Evolutionary conservation across 768 basidiomycete species (phyloP), one percentile per base, ranked within the genome.

Genomic region (Mycena galopus): DNA sequence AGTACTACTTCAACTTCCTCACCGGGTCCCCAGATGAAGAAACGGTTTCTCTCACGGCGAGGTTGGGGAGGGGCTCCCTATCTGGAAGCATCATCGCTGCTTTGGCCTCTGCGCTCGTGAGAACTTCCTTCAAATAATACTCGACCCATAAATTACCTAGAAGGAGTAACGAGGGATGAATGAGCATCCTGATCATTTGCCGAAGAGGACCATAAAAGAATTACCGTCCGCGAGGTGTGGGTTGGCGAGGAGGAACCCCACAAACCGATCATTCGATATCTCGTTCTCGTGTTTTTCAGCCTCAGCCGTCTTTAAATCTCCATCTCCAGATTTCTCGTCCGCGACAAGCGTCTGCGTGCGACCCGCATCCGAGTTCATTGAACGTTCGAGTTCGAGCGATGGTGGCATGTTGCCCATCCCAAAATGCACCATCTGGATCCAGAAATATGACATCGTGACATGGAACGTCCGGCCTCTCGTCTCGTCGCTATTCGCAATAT

Each of bases 401-500:
- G 35, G n/a, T 23, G 79, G 77, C 67, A 81, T 83, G 71, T 82
- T 84, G 16, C 78, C 81, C 42, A 87, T 87, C 0, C 85, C 86
- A 56, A 86, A 84, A 61, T 86, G 86, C 21, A 86, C 85, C 30
- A 86, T 81, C 72, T 87, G 86, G 63, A 87, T 84, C 86, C 86
- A 87, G 77, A 87, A 86, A 66, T 86, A 87, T 0, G 86, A 86
- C 87, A 87, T 87, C 14, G 85, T 85, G 60, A 86, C 69, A 72
- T 88, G 86, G 76, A 86, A 87, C 17, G 83, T 79, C 27, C 82
- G 81, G 10, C 82, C 83, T 4, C 79, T 82, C 12, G 85, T 83
- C 56, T 85, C 83, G 25, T 78, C 56, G 73, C 82, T 85, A 63
- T 81, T 67, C 6, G 76, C 58, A 73, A 86, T 86, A 67, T 88